Evolutionary conservation across 148 eudicot genomes (phyloP).

Genomic region (Linanthus parryae): DNA sequence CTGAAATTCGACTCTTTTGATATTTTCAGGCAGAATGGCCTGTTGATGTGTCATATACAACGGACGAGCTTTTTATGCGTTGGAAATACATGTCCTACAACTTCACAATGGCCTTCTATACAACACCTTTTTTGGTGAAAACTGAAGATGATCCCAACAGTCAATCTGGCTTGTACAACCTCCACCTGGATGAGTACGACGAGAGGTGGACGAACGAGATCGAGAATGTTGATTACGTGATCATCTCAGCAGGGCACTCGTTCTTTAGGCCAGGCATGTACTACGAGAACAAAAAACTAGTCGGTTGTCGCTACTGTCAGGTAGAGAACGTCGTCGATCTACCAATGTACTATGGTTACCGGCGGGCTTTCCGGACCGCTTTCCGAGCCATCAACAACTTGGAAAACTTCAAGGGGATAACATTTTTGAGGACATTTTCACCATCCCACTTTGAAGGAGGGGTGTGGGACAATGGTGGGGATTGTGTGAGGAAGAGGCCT

Average conservation of each 20-base stretch:
- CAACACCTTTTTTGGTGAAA: conserved; percentile 23
- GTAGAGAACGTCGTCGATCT: conserved; percentile 19
- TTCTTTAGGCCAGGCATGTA: conserved; percentile 35
- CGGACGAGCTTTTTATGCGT: conserved; percentile 10
- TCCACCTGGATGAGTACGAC: conserved; percentile 43
- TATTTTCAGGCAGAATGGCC: conserved; percentile 15
- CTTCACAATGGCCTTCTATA: conserved; percentile 9
- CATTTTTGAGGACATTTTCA: conserved; percentile 37
- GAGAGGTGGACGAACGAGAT: conserved; percentile 37
- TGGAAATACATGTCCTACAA: conserved; percentile 13
- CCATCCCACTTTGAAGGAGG: conserved; percentile 48
- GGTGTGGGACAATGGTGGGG: conserved; percentile 46
- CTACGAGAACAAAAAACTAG: conserved; percentile 22
- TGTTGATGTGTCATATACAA: conserved; percentile 8
- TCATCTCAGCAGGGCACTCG: conserved; percentile 56
- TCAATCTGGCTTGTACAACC: conserved; percentile 18
- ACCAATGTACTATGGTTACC: conserved; percentile 27
- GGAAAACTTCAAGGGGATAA: conserved; percentile 28
- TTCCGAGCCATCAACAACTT: conserved; percentile 28
- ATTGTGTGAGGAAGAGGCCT: conserved; percentile 25
- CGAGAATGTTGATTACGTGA: conserved; percentile 31
- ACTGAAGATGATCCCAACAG: conserved; percentile 17
- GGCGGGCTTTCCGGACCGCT: conserved; percentile 32
- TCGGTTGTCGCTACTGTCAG: conserved; percentile 43
- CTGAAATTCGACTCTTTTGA: not conserved